A percentile compares a stretch with the other conserved stretches of the same genome.
phyloP scores from a whole-genome alignment of 1,139 yeast genomes.

The Kluyveromyces marxianus region DNA sequence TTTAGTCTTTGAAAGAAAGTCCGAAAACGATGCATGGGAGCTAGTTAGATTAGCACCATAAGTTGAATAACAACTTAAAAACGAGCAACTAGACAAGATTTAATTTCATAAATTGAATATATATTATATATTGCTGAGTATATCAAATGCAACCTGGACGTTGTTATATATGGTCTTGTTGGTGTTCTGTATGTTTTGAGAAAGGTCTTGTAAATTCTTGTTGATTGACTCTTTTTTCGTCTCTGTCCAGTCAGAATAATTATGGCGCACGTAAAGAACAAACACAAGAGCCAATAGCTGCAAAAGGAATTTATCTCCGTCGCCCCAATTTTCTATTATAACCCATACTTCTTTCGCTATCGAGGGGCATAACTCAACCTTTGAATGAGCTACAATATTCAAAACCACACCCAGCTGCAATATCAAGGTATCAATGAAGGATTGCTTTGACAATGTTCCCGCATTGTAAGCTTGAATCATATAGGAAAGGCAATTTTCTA shows the following conservation, averaged over 20 bases:
- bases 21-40: slow-evolving; percentile 48
- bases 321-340: not conserved
- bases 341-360: not conserved
- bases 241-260: not conserved
- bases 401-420: slow-evolving; percentile 22
- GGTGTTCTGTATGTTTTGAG: slow-evolving; percentile 6
- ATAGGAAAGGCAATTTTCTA: not conserved
- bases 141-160: slow-evolving; percentile 1
- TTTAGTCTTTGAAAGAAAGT: slow-evolving; percentile 58
- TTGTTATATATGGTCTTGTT: slow-evolving; percentile 7
- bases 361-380: not conserved
- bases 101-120: not conserved
- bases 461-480: not conserved
- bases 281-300: slow-evolving; percentile 6
- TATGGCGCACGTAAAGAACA: slow-evolving; percentile 2
- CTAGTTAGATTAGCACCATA: slow-evolving; percentile 69
- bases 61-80: too few species aligned
- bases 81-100: too few species aligned
- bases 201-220: slow-evolving; percentile 2
- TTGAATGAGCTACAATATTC: slow-evolving; percentile 11
- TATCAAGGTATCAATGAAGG: slow-evolving; percentile 9
- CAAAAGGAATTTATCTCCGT: not conserved
- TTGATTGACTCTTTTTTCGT: not conserved
- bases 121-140: not conserved
- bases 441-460: not conserved